phyloP scores from a whole-genome alignment of 1,284 basidiomycete genomes.

The Singerocomus inundabilis region DNA sequence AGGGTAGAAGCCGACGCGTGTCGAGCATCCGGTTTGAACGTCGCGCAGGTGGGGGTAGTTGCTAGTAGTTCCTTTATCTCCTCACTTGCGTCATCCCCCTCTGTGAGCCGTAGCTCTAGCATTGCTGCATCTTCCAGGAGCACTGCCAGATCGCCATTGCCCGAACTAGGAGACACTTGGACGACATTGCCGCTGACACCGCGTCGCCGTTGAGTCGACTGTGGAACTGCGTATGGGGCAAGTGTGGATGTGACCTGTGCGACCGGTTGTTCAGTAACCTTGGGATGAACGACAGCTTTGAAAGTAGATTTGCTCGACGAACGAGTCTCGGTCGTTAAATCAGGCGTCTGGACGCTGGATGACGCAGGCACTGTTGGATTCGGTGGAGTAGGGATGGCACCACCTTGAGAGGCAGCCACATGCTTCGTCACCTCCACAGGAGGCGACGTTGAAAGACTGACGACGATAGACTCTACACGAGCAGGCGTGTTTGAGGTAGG shows the following conservation, averaged over 20 bases:
- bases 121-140: slow-evolving; percentile 51
- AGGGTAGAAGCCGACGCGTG: slow-evolving; percentile 22
- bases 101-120: slow-evolving; percentile 46
- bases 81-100: slow-evolving; percentile 38
- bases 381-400: neutral
- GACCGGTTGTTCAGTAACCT: slow-evolving; percentile 38
- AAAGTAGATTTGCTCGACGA: slow-evolving; percentile 35
- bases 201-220: slow-evolving; percentile 27
- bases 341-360: slow-evolving; percentile 6
- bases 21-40: slow-evolving; percentile 24
- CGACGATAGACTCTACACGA: neutral
- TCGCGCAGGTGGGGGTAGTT: slow-evolving; percentile 27
- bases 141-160: slow-evolving; percentile 45
- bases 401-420: neutral
- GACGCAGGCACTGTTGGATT: slow-evolving; percentile 1
- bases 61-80: slow-evolving; percentile 11
- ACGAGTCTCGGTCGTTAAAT: neutral
- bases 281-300: slow-evolving; percentile 53
- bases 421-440: slow-evolving; percentile 2
- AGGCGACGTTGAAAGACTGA: neutral
- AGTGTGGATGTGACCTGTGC: slow-evolving; percentile 16
- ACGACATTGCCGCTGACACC: slow-evolving; percentile 20
- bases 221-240: slow-evolving; percentile 12
- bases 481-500: neutral
- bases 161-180: slow-evolving; percentile 41